Evolutionary conservation across 75 land plant genomes (phyloP).

Genomic region (Azolla pinnata): DNA sequence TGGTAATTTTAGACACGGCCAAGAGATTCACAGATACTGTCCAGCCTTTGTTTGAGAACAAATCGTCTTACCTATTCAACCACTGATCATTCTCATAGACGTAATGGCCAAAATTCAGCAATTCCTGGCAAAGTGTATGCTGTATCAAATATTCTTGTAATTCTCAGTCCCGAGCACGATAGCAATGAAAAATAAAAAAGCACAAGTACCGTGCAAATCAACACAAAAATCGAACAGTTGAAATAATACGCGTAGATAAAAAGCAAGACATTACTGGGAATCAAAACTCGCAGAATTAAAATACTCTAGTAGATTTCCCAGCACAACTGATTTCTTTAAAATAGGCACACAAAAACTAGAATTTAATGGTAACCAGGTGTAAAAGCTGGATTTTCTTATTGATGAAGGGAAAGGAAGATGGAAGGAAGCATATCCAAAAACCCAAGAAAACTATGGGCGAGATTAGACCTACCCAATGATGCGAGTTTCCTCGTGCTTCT

Average conservation of each 20-base stretch:
- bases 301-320: too few relatives aligned
- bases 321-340: too few relatives aligned
- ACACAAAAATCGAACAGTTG: neutral
- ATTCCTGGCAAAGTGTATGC: neutral
- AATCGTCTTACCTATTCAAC: neutral
- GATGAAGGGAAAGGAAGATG: too few relatives aligned
- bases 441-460: too few relatives aligned
- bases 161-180: neutral
- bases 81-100: neutral
- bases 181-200: neutral
- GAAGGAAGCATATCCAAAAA: too few relatives aligned
- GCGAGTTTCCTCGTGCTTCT: constrained; percentile 54
- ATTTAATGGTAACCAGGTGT: too few relatives aligned
- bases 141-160: neutral
- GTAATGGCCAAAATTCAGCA: neutral
- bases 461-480: constrained; percentile 86
- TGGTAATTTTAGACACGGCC: neutral
- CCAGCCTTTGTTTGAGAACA: neutral
- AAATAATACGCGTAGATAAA: neutral
- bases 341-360: too few relatives aligned
- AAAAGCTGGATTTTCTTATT: too few relatives aligned
- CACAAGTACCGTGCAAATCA: neutral
- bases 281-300: too few relatives aligned
- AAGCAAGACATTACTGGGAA: neutral
- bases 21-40: neutral